Evolutionary conservation across 192 early-diverging fungal species (phyloP).

Genomic region (Coemansia sp.): DNA sequence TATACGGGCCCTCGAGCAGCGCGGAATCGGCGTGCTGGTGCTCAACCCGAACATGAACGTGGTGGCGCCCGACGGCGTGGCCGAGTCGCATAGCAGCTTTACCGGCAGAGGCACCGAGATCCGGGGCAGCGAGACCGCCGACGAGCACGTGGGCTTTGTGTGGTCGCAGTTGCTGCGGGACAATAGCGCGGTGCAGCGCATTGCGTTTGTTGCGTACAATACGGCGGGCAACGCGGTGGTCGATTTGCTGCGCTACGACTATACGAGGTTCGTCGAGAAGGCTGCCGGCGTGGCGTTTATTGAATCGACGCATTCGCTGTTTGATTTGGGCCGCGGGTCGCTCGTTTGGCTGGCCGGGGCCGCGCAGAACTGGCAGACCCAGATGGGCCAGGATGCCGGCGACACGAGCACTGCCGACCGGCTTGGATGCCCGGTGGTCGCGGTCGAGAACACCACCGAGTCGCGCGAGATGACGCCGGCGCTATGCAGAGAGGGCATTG

Average conservation of each 20-base stretch:
- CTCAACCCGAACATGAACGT: constrained; percentile 49
- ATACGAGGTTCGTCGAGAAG: constrained; percentile 19
- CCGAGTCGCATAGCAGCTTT: constrained; percentile 37
- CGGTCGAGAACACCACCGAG: constrained; percentile 19
- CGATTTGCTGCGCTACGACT: constrained; percentile 36
- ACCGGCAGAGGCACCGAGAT: constrained; percentile 11
- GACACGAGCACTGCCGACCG: not conserved
- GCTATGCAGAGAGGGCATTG: constrained; percentile 18
- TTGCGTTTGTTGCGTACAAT: constrained; percentile 32
- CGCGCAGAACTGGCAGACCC: constrained; percentile 29
- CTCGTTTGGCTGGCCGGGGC: constrained; percentile 14
- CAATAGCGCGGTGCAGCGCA: not conserved
- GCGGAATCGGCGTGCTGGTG: constrained; percentile 34
- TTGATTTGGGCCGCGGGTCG: constrained; percentile 7
- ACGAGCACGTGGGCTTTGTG: constrained; percentile 45
- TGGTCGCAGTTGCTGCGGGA: constrained; percentile 31
- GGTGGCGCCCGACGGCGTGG: constrained; percentile 25
- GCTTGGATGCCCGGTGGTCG: constrained; percentile 19
- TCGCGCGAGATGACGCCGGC: constrained; percentile 28
- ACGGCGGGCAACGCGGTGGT: constrained; percentile 27
- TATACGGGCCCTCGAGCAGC: constrained; percentile 8
- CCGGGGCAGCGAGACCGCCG: constrained; percentile 34
- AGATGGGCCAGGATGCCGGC: not conserved
- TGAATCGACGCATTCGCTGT: constrained; percentile 32
- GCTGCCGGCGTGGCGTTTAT: constrained; percentile 32